Percentiles rank a stretch among this genome's conserved stretches.
Evolutionary conservation across 169 alveolate genomes (phyloP).

Genomic region (Ichthyophthirius multifiliis): DNA sequence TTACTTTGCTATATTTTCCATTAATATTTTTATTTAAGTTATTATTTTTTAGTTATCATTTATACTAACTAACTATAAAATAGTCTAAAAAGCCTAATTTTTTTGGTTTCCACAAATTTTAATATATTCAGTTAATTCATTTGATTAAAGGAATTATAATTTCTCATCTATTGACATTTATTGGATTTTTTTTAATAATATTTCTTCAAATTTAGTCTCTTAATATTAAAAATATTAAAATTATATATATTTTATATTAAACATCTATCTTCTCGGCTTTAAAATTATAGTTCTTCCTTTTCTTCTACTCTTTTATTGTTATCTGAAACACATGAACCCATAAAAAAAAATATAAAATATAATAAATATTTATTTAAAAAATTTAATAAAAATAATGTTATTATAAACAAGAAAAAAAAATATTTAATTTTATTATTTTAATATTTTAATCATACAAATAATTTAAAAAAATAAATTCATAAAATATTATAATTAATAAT

Average conservation of each 20-base stretch:
- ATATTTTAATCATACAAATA: too few species aligned
- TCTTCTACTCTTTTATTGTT: slow-evolving; percentile 7
- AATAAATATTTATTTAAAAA: too few species aligned
- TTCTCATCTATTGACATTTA: background rate
- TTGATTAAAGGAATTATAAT: background rate
- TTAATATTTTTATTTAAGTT: background rate
- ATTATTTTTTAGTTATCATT: background rate
- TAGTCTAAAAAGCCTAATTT: background rate
- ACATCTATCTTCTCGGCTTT: background rate
- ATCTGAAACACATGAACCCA: slow-evolving; percentile 13
- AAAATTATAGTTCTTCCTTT: background rate
- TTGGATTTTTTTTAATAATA: background rate
- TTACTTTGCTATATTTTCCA: background rate
- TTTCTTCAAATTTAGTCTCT: background rate
- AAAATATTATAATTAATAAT: too few species aligned
- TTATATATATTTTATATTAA: background rate
- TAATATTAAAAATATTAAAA: background rate
- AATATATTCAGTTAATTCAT: background rate
- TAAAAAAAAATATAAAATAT: slow-evolving; percentile 10
- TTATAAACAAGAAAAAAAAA: too few species aligned
- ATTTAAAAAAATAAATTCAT: too few species aligned
- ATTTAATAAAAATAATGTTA: too few species aligned
- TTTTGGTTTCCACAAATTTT: background rate
- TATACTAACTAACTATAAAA: background rate
- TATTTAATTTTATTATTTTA: too few species aligned